phyloP scores from a whole-genome alignment of 2,329 filamentous ascomycete genomes.

The Septoria petroselini region DNA sequence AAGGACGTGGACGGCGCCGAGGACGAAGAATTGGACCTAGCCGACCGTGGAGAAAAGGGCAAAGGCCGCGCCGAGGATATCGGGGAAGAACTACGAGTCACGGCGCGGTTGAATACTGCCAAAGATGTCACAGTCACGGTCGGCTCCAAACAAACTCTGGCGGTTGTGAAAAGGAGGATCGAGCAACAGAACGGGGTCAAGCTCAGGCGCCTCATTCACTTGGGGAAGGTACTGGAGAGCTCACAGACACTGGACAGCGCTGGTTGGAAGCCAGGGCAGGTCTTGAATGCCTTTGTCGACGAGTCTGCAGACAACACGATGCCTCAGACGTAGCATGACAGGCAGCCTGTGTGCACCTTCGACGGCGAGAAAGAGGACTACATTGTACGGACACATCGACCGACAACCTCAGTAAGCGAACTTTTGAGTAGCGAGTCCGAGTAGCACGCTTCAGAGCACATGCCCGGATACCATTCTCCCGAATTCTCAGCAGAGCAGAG shows the following conservation, averaged over 20 bases:
- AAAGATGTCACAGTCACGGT: constrained; percentile 40
- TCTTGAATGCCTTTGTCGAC: constrained; percentile 70
- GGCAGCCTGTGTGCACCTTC: no score
- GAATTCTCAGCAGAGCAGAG: no score
- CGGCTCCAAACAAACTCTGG: constrained; percentile 54
- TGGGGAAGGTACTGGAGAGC: constrained; percentile 76
- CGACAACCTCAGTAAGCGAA: not conserved
- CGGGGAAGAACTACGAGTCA: constrained; percentile 36
- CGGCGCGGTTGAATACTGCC: constrained; percentile 39
- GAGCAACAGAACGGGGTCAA: constrained; percentile 61
- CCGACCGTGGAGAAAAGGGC: constrained; percentile 27
- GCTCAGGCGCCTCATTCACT: constrained; percentile 69
- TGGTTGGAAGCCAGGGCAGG: constrained; percentile 71
- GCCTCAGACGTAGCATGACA: constrained; percentile 7
- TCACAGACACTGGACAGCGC: constrained; percentile 62
- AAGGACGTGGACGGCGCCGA: constrained; percentile 29
- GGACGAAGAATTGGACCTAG: constrained; percentile 17
- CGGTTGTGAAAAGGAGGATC: constrained; percentile 60
- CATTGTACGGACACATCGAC: not conserved
- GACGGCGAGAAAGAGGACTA: not conserved
- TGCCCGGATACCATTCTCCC: not conserved
- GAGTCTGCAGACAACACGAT: constrained; percentile 2
- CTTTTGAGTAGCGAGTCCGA: not conserved
- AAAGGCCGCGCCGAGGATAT: constrained; percentile 36
- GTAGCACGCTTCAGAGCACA: not conserved